Conservation (phyloP, 2,329 filamentous ascomycete species). For the Leptographium wingfieldii region DNA sequence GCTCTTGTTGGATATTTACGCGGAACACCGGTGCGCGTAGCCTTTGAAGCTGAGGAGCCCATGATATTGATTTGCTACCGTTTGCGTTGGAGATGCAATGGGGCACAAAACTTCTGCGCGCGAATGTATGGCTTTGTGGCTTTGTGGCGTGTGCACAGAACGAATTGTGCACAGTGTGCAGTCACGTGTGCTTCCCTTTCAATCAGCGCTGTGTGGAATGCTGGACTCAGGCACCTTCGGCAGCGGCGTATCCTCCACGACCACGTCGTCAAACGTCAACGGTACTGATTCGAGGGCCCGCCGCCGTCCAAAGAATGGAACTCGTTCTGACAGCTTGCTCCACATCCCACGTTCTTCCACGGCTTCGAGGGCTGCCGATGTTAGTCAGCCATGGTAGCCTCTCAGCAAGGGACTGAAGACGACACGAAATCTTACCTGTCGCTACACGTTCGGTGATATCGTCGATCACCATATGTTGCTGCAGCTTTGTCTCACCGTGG, state of each 20-base stretch:
- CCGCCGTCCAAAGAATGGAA: slow-evolving; percentile 1
- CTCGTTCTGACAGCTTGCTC: not conserved
- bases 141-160: not conserved
- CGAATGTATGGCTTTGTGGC: not conserved
- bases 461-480: slow-evolving; percentile 17
- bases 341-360: not conserved
- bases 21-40: slow-evolving; percentile 21
- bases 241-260: slow-evolving; percentile 2
- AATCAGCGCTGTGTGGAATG: slow-evolving; percentile 2
- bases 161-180: not conserved
- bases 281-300: not conserved
- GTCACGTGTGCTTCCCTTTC: not conserved
- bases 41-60: slow-evolving; percentile 35
- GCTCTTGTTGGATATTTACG: not conserved
- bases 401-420: not conserved
- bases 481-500: slow-evolving; percentile 25
- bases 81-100: not conserved
- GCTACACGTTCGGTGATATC: slow-evolving; percentile 13
- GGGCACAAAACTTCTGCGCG: not conserved
- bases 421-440: slow-evolving; percentile 7
- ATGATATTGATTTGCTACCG: slow-evolving; percentile 16
- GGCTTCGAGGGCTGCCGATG: not conserved
- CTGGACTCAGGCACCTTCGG: not conserved
- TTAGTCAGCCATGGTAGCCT: not conserved
- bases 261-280: not conserved